Percentiles rank a stretch among this genome's conserved stretches.
Conservation (phyloP, 176 grass and related monocot genomes). For the Triticum monococcum region DNA sequence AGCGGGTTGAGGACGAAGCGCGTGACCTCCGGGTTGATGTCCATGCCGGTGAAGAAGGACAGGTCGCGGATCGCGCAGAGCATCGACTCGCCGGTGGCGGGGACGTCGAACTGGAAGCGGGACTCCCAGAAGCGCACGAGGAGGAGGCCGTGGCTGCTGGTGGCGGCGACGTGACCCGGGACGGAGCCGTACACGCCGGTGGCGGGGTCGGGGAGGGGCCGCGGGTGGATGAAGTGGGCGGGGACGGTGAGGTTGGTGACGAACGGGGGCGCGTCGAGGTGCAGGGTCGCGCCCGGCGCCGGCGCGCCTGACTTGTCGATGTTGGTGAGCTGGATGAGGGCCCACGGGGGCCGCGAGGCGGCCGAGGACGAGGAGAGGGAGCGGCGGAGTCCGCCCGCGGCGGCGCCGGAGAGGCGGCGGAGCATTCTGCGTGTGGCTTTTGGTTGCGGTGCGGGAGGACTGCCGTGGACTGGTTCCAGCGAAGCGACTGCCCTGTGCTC, state of each 20-base stretch:
- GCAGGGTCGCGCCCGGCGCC: conserved; percentile 20
- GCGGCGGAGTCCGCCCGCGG: background rate
- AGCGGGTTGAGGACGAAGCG: conserved; percentile 30
- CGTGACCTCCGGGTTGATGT: background rate
- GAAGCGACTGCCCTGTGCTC: background rate
- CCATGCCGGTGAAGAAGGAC: background rate
- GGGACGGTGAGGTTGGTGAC: conserved; percentile 22
- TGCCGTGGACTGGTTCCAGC: background rate
- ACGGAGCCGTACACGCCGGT: background rate
- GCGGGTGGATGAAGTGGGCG: conserved; percentile 19
- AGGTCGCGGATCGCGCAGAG: background rate
- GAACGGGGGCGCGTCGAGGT: background rate
- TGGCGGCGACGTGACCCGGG: background rate
- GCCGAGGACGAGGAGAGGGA: conserved; percentile 20
- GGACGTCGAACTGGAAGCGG: background rate
- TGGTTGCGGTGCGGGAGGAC: background rate
- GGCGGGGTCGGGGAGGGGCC: background rate
- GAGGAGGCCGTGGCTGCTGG: conserved; percentile 28
- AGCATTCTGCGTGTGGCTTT: background rate
- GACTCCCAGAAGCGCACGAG: background rate
- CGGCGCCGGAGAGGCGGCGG: conserved; percentile 1
- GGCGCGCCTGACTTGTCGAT: background rate
- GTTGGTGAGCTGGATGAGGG: background rate
- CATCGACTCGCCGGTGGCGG: background rate
- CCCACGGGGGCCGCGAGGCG: conserved; percentile 11